Percentiles rank a stretch among this genome's conserved stretches.
phyloP scores from a whole-genome alignment of 2,329 filamentous ascomycete genomes.

The Chaetomium globosum region DNA sequence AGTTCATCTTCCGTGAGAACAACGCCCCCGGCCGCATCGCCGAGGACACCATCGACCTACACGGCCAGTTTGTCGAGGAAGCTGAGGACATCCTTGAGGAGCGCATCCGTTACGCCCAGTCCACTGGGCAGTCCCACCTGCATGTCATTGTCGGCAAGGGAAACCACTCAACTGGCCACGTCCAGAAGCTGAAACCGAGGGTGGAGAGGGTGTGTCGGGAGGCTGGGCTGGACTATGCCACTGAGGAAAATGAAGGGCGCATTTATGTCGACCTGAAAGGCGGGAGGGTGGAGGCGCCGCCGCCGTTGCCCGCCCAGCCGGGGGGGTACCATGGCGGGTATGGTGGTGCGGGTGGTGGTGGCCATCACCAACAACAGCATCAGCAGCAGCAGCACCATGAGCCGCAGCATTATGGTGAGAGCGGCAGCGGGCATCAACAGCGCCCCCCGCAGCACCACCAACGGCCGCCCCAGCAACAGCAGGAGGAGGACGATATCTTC shows the following conservation, averaged over 20 bases:
- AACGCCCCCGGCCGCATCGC: slow-evolving; percentile 76
- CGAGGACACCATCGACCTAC: slow-evolving; percentile 85
- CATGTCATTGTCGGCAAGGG: slow-evolving; percentile 97
- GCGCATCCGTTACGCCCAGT: slow-evolving; percentile 76
- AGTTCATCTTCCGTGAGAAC: slow-evolving; percentile 95
- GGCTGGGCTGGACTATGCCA: slow-evolving; percentile 77
- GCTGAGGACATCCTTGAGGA: slow-evolving; percentile 87
- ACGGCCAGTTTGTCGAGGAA: slow-evolving; percentile 93
- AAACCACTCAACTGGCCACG: slow-evolving; percentile 77
- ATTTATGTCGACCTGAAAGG: slow-evolving; percentile 88
- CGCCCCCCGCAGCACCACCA: slow-evolving; percentile 12
- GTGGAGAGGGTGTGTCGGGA: slow-evolving; percentile 86
- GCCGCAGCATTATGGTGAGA: slow-evolving; percentile 40
- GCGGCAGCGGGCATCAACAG: slow-evolving; percentile 1
- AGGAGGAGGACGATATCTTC: slow-evolving; percentile 27
- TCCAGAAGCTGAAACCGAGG: slow-evolving; percentile 94
- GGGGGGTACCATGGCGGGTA: slow-evolving; percentile 42
- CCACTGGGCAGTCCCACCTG: slow-evolving; percentile 75
- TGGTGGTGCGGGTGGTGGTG: slow-evolving; percentile 42
- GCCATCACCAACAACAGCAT: slow-evolving; percentile 39
- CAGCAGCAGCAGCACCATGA: slow-evolving; percentile 39
- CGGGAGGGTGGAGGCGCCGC: slow-evolving; percentile 55
- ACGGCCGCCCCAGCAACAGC: slow-evolving; percentile 48
- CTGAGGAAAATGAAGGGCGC: slow-evolving; percentile 85
- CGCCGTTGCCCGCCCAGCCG: slow-evolving; percentile 53